Evolutionary conservation across 2,329 filamentous ascomycete genomes (phyloP), one percentile per base, ranked within the genome.

Genomic region (Aspergillus ochraceus): DNA sequence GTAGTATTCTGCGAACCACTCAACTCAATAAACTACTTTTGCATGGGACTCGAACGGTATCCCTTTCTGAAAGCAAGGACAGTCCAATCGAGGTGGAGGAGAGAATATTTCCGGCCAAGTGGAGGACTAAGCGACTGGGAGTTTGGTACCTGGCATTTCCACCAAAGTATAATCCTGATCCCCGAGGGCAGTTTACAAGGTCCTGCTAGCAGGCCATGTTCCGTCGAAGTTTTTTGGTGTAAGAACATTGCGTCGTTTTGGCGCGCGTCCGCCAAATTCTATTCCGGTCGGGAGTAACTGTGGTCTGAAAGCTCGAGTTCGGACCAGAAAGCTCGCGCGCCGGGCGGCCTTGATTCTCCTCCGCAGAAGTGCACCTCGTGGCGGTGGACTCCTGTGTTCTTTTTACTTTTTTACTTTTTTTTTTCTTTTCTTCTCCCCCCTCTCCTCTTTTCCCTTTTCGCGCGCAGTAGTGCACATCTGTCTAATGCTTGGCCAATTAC

Each of bases 361-460:
- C 59, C 60, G 57, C 66, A 66, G 58, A 64, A 65, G 60, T 62
- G 61, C 24, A 64, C 69, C 69, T 71, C 70, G 68, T 71, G 69
- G 69, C 68, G 46, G 60, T 64, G 63, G 62, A 26, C 60, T 55
- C 36, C 53, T 53, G 32, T 19, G 20, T 32, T n/a, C 24, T 47
- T 17, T 46, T 22, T 4, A 24, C 24, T 24, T 36, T 22, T 52
- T 57, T 6, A 17, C n/a, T n/a, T n/a, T n/a, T 9, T 46, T 45
- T 6, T 47, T 52, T 49, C 11, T 20, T 20, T 42, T 47, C 46
- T 47, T 26, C n/a, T 54, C 22, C 20, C 32, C 26, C 2, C 26
- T 29, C 26, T 29, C 26, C 26, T 29, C 26, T 8, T 29, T 22
- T 49, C n/a, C 26, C 29, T 49, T 54, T 57, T 61, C 52, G 58